Evolutionary conservation across 2,329 filamentous ascomycete species (phyloP).

Genomic region (Aspergillus clavatus): DNA sequence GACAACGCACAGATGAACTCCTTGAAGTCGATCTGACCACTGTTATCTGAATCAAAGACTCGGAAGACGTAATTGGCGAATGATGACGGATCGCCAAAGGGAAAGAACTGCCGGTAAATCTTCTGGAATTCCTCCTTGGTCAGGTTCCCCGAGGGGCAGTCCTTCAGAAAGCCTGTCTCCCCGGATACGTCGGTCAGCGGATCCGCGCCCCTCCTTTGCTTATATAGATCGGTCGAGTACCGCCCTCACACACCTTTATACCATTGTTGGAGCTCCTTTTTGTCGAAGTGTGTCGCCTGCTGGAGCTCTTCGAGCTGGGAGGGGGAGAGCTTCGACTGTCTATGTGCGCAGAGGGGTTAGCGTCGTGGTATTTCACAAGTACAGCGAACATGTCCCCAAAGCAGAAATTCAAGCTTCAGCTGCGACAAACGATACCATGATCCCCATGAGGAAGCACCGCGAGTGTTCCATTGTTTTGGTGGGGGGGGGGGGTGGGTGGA

Average conservation of each 20-base stretch:
- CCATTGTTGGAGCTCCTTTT: slow-evolving; percentile 99
- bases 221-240: too few relatives aligned
- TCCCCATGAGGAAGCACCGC: too few relatives aligned
- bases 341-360: slow-evolving; percentile 37
- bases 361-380: too few relatives aligned
- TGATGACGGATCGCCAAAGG: slow-evolving; percentile 92
- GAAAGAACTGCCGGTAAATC: slow-evolving; percentile 99
- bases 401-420: too few relatives aligned
- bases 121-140: slow-evolving; percentile 99
- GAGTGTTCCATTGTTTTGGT: too few relatives aligned
- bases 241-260: slow-evolving; percentile 81
- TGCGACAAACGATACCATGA: too few relatives aligned
- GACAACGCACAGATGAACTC: slow-evolving; percentile 98
- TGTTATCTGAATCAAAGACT: slow-evolving; percentile 96
- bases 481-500: too few relatives aligned
- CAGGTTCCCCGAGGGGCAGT: slow-evolving; percentile 93
- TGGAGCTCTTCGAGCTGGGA: slow-evolving; percentile 94
- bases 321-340: slow-evolving; percentile 96
- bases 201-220: too few relatives aligned
- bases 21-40: slow-evolving; percentile 97
- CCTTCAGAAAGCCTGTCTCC: slow-evolving; percentile 91
- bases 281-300: slow-evolving; percentile 96
- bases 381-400: too few relatives aligned
- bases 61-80: slow-evolving; percentile 99
- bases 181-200: slow-evolving; percentile 12